Base-by-base conservation (phyloP, 2,329 filamentous ascomycete genomes). In the Stagonosporopsis chrysanthemi region DNA sequence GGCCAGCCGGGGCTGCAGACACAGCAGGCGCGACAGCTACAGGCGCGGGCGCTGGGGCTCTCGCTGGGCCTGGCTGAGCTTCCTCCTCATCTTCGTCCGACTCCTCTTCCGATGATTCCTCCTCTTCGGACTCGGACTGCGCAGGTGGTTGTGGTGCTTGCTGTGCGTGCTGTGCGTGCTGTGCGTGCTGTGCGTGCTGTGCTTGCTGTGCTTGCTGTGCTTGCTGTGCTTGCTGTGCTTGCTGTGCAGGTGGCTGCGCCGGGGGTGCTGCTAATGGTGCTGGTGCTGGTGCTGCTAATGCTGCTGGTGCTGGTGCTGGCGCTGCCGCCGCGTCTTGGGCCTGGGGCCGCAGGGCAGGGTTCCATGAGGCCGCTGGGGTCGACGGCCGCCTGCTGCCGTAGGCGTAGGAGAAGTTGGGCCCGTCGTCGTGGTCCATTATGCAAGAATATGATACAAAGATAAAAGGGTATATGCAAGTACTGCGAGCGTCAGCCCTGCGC, bases 291-390 rank as follows among this genome's bases (percentile, higher is more conserved):
- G n/a, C n/a, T n/a, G n/a, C n/a, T n/a, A n/a, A n/a, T n/a, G n/a
- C n/a, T 14, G 64, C 60, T 40, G 24, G 24, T 26, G 24, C 24
- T 26, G 24, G 24, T 26, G 24, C 24, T 26, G 26, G 15, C 17
- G 36, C 47, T 1, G 52, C 35, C 15, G n/a, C 28, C 15, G n/a
- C 28, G 28, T 28, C 26, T 36, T 70, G 39, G 15, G 55, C 19
- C 22, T 58, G 56, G 29, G 80, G 79, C 67, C 82, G 76, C 58
- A 83, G 71, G 19, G 84, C 83, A 41, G 84, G 83, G 76, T 86
- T 83, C 84, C 84, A 86, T 19, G 80, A 79, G 51, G 78, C 50
- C 14, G 62, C 52, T 3, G 64, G 54, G 28, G 64, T 49, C 17
- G 67, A 52, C 47, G 66, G 58, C 23, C 54, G 54, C 17, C 62